phyloP scores from a whole-genome alignment of 805 yeast species.

The Spathaspora sp. region DNA sequence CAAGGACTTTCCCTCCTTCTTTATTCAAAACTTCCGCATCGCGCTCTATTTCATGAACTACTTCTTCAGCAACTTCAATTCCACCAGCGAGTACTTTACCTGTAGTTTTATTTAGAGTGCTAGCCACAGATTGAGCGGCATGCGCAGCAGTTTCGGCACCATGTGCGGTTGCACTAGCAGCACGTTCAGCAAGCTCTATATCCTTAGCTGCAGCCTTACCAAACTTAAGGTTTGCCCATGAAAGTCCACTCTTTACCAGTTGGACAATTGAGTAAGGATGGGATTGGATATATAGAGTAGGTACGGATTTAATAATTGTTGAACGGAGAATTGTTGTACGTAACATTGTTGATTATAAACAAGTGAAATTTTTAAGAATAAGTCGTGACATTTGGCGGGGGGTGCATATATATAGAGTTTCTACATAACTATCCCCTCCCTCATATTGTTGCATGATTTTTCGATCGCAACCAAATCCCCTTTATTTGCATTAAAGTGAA shows the following conservation, averaged over 20 bases:
- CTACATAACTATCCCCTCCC: not conserved
- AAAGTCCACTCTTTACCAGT: constrained; percentile 1
- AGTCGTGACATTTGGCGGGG: not conserved
- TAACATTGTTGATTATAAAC: not conserved
- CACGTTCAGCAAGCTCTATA: constrained; percentile 6
- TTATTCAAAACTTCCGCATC: constrained; percentile 9
- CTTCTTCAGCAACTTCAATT: constrained; percentile 12
- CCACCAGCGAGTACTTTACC: constrained; percentile 33
- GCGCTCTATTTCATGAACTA: not conserved
- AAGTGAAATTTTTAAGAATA: not conserved
- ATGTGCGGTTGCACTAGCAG: not conserved
- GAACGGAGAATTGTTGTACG: constrained; percentile 2
- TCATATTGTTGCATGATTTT: not conserved
- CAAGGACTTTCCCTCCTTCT: constrained; percentile 17
- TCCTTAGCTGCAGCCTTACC: constrained; percentile 8
- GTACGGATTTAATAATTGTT: not conserved
- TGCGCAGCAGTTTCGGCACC: not conserved
- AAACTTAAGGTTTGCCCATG: constrained; percentile 3
- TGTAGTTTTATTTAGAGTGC: constrained; percentile 23
- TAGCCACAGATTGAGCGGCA: constrained; percentile 5
- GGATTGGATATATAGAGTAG: not conserved
- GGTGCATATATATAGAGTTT: not conserved
- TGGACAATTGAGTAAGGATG: constrained; percentile 5
- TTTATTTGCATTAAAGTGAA: not conserved
- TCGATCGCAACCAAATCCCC: not conserved